Base-by-base conservation (phyloP, 179 eudicot genomes). In the Beta macrorhiza region DNA sequence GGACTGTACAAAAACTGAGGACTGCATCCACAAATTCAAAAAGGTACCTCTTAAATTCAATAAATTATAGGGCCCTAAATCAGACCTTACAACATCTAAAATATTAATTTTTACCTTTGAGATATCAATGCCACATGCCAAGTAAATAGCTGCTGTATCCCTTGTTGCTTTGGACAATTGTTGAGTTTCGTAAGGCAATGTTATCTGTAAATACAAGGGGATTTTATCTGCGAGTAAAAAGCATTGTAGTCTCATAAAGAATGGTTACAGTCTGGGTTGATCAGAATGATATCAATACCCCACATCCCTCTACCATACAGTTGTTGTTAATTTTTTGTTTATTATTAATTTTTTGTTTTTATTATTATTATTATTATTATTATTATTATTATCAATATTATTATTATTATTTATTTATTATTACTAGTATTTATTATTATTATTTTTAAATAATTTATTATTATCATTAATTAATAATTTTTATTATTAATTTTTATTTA, bases 1-100 rank as follows among this genome's bases (percentile, higher is more conserved):
- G 78, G 99, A 97, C 80, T 94, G 99, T 86, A 97, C 97, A 87
- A 97, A 97, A 72, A 97, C 89, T 82, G 95, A 88, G 69, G 98
- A 97, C 98, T 97, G 81, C 68, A 74, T 56, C 51, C 47, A 83
- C 68, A 82, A 72, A 59, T 57, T 22, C 44, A 61, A 72, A 55
- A 45, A 59, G 45, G 49, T 59, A 29, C 25, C 67, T 53, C 58
- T 57, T 73, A 47, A 81, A 11, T 53, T 72, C 58, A 5, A 53
- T 7, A 45, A 12, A 51, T 52, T 17, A 62, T n/a, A 83, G 63
- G 80, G 51, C 49, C 45, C 52, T 61, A 65, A 42, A 74, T 44
- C 45, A 74, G 11, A 79, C 25, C 63, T 59, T 75, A 72, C 22
- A 62, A 56, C 16, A 15, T 53, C 65, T 13, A 29, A 57, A 62